phyloP scores from a whole-genome alignment of 2,329 filamentous ascomycete species.

The Penicillium verrucosum region DNA sequence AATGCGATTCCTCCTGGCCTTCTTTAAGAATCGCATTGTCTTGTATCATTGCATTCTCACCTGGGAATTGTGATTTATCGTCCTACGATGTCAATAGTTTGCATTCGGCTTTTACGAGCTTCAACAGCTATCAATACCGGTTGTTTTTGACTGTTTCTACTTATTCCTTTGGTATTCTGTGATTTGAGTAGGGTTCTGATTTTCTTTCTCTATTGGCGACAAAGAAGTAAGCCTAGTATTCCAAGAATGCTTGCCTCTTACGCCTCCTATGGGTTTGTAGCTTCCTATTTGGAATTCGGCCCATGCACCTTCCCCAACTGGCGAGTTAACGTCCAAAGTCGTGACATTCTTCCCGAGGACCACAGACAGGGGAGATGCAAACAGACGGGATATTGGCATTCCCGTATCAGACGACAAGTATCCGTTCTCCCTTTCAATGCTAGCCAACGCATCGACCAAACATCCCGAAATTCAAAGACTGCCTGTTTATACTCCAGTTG shows the following conservation, averaged over 20 bases:
- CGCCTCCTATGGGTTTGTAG: neutral
- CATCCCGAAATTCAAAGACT: no score
- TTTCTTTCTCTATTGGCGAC: no score
- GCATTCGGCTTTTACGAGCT: constrained; percentile 15
- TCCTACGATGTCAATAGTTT: constrained; percentile 19
- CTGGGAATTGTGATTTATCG: constrained; percentile 7
- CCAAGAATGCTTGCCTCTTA: neutral
- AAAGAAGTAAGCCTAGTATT: no score
- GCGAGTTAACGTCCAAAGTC: no score
- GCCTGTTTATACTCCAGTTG: no score
- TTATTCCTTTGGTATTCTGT: neutral
- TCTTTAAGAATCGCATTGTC: constrained; percentile 3
- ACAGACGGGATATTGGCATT: no score
- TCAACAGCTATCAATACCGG: constrained; percentile 18
- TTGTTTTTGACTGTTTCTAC: neutral
- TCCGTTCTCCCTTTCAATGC: no score
- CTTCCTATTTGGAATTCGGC: neutral
- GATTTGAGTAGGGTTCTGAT: no score
- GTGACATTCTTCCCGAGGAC: no score
- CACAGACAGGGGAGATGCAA: no score
- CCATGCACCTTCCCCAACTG: neutral
- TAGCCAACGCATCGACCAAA: no score
- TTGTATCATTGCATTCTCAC: neutral
- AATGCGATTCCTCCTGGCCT: constrained; percentile 3
- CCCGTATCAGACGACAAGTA: no score